Conservation (phyloP, 495 filamentous ascomycete species). For the Penicillium canescens region DNA sequence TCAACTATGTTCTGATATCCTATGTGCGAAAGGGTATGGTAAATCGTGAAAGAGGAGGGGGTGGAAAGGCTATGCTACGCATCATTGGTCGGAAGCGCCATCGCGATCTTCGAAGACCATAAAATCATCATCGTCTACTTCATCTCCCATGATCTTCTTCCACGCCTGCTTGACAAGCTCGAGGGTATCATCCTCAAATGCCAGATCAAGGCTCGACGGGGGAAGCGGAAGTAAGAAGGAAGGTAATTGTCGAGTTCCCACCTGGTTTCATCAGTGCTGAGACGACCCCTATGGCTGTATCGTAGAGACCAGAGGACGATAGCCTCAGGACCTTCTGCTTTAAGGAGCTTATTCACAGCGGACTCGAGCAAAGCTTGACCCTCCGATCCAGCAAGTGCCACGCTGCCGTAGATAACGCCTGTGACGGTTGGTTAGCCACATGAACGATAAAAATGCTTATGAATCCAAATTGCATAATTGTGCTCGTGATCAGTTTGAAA, state of each 20-base stretch:
- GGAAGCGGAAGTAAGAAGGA: conserved; percentile 42
- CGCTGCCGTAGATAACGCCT: conserved; percentile 74
- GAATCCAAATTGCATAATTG: conserved; percentile 10
- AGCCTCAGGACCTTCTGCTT: conserved; percentile 30
- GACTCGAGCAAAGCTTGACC: conserved; percentile 45
- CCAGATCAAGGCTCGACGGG: conserved; percentile 57
- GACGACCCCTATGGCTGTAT: conserved; percentile 55
- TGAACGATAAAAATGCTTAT: conserved; percentile 11
- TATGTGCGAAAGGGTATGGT: background rate
- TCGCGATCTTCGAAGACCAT: conserved; percentile 60
- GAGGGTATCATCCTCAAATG: conserved; percentile 67
- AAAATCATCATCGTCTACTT: conserved; percentile 51
- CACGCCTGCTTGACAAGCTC: conserved; percentile 63
- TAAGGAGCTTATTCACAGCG: conserved; percentile 58
- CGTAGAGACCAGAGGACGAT: conserved; percentile 59
- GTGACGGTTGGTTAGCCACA: conserved; percentile 45
- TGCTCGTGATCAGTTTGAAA: conserved; percentile 66
- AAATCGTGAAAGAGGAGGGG: background rate
- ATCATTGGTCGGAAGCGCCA: conserved; percentile 33
- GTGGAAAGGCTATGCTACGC: conserved; percentile 12
- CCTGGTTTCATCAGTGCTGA: conserved; percentile 13
- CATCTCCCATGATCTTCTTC: conserved; percentile 57
- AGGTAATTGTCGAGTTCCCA: conserved; percentile 14
- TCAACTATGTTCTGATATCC: background rate
- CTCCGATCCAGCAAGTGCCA: conserved; percentile 36